Conservation (phyloP, 108 stramenopile species). For the Discostella pseudostelligera region DNA sequence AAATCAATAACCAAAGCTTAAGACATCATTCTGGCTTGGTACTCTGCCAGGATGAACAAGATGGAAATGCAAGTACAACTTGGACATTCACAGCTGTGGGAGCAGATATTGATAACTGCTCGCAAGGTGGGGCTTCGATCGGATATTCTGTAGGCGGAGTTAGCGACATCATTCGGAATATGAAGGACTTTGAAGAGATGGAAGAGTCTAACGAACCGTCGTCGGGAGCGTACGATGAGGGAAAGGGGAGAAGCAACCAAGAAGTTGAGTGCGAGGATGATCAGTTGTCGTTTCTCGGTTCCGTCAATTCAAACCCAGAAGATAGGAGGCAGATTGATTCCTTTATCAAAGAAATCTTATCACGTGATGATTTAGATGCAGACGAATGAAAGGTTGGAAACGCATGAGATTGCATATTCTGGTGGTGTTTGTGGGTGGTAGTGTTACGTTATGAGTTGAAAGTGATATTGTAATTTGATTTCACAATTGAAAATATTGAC, state of each 20-base stretch:
- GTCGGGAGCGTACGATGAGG: neutral
- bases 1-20: neutral
- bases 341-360: too few species aligned
- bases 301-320: too few species aligned
- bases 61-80: constrained; percentile 1
- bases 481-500: too few species aligned
- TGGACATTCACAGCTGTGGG: neutral
- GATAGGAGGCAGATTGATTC: too few species aligned
- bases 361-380: too few species aligned
- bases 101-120: neutral
- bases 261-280: too few species aligned
- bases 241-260: neutral
- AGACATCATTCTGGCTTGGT: neutral
- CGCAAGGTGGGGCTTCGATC: constrained; percentile 1
- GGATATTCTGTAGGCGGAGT: neutral
- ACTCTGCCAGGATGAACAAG: neutral
- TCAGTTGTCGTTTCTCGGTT: too few species aligned
- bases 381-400: too few species aligned
- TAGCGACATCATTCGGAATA: constrained; percentile 1
- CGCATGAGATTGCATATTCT: too few species aligned
- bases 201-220: neutral
- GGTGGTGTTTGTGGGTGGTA: too few species aligned
- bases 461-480: too few species aligned
- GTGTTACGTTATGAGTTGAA: too few species aligned
- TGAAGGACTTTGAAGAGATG: constrained; percentile 4